Percentiles rank a stretch among this genome's conserved stretches.
Conservation (phyloP, 2,329 filamentous ascomycete species). For the Colletotrichum acutatum region DNA sequence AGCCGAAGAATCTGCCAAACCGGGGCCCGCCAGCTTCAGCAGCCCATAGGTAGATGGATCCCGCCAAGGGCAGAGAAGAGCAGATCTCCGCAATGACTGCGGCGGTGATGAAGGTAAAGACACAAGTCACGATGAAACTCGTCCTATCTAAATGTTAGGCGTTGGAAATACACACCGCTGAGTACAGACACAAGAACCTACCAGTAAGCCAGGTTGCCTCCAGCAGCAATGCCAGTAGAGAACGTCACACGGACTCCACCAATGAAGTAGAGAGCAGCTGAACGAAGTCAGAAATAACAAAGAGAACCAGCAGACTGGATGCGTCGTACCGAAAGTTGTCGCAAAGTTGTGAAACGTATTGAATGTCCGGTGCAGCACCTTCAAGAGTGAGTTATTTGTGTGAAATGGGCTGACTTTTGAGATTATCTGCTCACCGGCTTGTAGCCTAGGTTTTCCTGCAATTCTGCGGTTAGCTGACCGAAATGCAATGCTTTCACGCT, state of each 20-base stretch:
- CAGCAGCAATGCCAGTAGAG: slow-evolving; percentile 70
- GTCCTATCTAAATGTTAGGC: slow-evolving; percentile 53
- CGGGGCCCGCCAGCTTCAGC: slow-evolving; percentile 66
- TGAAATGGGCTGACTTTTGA: too few species aligned
- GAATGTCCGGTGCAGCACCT: slow-evolving; percentile 68
- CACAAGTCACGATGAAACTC: slow-evolving; percentile 67
- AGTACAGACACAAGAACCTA: slow-evolving; percentile 39
- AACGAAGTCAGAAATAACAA: slow-evolving; percentile 21
- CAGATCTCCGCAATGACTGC: slow-evolving; percentile 70
- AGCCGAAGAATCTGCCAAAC: slow-evolving; percentile 66
- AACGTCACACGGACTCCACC: slow-evolving; percentile 70
- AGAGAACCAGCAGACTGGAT: background rate
- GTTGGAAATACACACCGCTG: background rate
- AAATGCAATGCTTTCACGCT: background rate
- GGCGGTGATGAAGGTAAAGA: slow-evolving; percentile 71
- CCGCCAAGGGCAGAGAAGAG: slow-evolving; percentile 67
- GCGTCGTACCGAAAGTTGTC: slow-evolving; percentile 63
- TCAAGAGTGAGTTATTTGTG: slow-evolving; percentile 1
- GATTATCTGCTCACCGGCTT: slow-evolving; percentile 15
- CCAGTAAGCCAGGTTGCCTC: slow-evolving; percentile 71
- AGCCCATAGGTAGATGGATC: slow-evolving; percentile 72
- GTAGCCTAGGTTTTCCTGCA: slow-evolving; percentile 27
- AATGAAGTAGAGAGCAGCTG: slow-evolving; percentile 70
- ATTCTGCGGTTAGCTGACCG: background rate
- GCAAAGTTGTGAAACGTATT: slow-evolving; percentile 69